phyloP scores from a whole-genome alignment of 75 land plant species.

The Pinus albicaulis region DNA sequence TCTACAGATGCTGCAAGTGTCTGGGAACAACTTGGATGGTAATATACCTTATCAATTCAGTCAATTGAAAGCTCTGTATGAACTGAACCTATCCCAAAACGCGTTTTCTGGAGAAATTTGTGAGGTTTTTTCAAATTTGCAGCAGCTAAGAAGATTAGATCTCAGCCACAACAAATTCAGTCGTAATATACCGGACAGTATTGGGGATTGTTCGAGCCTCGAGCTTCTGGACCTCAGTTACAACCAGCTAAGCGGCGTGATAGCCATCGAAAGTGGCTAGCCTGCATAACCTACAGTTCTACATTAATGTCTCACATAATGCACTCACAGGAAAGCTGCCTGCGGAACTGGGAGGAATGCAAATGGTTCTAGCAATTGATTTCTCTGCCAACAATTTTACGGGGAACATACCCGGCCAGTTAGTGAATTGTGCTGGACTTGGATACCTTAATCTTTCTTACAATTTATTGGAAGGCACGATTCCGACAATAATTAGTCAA shows the following conservation, averaged over 20 bases:
- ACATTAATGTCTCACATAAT: conserved; percentile 19
- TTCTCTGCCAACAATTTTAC: conserved; percentile 65
- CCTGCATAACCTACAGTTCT: background rate
- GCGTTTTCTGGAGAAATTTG: background rate
- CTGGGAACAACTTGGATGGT: background rate
- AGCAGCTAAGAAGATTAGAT: too few species aligned
- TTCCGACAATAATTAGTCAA: conserved; percentile 48
- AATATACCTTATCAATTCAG: conserved; percentile 3
- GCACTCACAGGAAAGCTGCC: conserved; percentile 59
- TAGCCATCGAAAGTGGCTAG: background rate
- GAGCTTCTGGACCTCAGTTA: background rate
- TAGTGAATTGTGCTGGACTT: conserved; percentile 30
- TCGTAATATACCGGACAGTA: background rate
- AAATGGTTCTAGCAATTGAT: conserved; percentile 44
- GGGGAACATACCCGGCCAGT: conserved; percentile 57
- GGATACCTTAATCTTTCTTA: conserved; percentile 55
- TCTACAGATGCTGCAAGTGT: conserved; percentile 10
- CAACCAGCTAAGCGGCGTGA: background rate
- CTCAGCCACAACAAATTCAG: background rate
- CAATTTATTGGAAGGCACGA: conserved; percentile 60
- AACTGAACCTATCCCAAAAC: background rate
- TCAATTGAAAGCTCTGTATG: conserved; percentile 1
- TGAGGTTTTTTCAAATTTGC: too few species aligned
- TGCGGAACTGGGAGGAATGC: conserved; percentile 28
- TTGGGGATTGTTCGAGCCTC: background rate